Percentiles rank a stretch among this genome's conserved stretches.
Conservation (phyloP, 2,329 filamentous ascomycete genomes). For the Epichloe festucae region DNA sequence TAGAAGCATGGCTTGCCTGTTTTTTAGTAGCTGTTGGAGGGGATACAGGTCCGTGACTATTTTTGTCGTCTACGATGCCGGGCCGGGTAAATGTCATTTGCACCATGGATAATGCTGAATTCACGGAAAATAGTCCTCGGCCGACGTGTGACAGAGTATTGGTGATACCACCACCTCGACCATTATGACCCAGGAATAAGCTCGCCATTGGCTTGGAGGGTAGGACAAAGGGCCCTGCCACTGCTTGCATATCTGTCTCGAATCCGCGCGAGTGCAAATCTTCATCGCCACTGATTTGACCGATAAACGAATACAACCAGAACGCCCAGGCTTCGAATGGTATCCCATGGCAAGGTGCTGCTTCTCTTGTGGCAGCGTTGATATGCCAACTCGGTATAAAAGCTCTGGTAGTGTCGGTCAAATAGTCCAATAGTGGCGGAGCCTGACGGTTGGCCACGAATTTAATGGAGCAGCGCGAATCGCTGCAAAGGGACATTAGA, state of each 20-base stretch:
- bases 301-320: conserved; percentile 28
- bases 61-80: conserved; percentile 3
- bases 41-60: neutral
- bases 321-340: conserved; percentile 28
- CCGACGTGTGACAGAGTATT: conserved; percentile 23
- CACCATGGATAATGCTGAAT: neutral
- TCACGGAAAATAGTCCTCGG: conserved; percentile 21
- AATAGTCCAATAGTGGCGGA: conserved; percentile 20
- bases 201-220: conserved; percentile 26
- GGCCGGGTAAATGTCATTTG: conserved; percentile 22
- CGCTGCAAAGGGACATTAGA: conserved; percentile 20
- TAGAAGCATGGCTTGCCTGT: conserved; percentile 6
- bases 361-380: conserved; percentile 16
- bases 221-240: conserved; percentile 23
- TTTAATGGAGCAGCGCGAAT: conserved; percentile 20
- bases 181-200: conserved; percentile 25
- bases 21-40: conserved; percentile 6
- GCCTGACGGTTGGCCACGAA: conserved; percentile 18
- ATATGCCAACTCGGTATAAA: conserved; percentile 18
- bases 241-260: conserved; percentile 15
- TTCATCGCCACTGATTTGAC: conserved; percentile 22
- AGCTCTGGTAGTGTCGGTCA: conserved; percentile 20
- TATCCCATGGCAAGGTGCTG: conserved; percentile 19
- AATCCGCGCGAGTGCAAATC: conserved; percentile 18
- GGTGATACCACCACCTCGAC: conserved; percentile 20